Evolutionary conservation across 306 rosid genomes (phyloP).

Genomic region (Sophora flavescens): DNA sequence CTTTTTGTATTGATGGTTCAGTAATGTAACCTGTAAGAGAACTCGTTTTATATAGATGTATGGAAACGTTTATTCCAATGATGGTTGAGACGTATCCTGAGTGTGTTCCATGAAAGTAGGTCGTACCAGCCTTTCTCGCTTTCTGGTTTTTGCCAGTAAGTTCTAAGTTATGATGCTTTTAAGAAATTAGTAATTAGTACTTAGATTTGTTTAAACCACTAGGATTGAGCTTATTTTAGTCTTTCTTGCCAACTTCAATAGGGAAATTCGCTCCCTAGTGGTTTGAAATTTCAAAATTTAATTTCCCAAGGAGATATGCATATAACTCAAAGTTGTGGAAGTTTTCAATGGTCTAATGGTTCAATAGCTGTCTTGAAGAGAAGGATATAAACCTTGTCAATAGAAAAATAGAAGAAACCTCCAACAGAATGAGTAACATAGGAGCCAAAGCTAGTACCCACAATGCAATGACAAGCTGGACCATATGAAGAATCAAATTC

Average conservation of each 20-base stretch:
- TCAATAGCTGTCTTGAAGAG: conserved; percentile 95
- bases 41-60: conserved; percentile 33
- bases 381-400: conserved; percentile 93
- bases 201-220: too few species aligned
- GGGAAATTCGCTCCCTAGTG: too few species aligned
- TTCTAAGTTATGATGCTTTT: too few species aligned
- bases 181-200: too few species aligned
- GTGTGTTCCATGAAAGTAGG: conserved; percentile 39
- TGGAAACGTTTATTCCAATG: conserved; percentile 30
- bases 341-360: conserved; percentile 68
- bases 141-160: conserved; percentile 11
- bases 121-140: conserved; percentile 44
- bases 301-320: conserved; percentile 43
- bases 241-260: too few species aligned
- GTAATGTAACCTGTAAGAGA: conserved; percentile 47
- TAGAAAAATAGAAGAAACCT: conserved; percentile 90
- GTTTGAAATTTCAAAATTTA: conserved; percentile 21
- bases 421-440: conserved; percentile 92
- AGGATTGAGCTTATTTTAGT: too few species aligned
- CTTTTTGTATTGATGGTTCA: conserved; percentile 39
- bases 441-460: too few species aligned
- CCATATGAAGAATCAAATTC: too few species aligned
- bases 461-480: too few species aligned
- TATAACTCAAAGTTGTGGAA: conserved; percentile 16
- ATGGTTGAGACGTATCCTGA: conserved; percentile 47